Base-by-base conservation (phyloP, 2,329 filamentous ascomycete species). In the Leptographium radiaticola region DNA sequence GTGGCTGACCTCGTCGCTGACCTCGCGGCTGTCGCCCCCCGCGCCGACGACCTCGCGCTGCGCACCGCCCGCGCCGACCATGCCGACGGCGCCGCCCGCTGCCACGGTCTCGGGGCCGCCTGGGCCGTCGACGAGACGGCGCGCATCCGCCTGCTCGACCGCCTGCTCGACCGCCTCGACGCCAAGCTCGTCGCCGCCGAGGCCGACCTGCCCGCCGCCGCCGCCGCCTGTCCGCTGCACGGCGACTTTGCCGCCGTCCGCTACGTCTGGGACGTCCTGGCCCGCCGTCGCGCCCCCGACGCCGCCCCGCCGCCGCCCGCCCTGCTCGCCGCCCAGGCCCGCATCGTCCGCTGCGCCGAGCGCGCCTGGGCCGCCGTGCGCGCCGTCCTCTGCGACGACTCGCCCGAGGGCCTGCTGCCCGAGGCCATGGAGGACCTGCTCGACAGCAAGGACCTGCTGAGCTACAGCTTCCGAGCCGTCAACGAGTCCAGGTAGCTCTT, bases 401-500 rank as follows among this genome's bases (percentile, higher is more conserved):
- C 93, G 1, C 93, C 94, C 0, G 93, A 98, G 68, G 91, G 91
- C 0, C 84, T 93, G 65, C 72, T 88, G 4, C 85, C 84, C 0
- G 82, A 90, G 51, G 87, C 91, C 31, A 67, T 88, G n/a, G 80
- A 86, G 52, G 83, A 86, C 38, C 71, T 80, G 16, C 75, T 89
- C 2, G 84, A 86, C 51, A 89, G 89, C 0, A 97, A 96, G 64
- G 89, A 94, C 61, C 77, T 95, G 18, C 70, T 98, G 48, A 97
- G 91, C 59, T 98, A 93, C 66, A 95, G 89, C 58, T 98, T 95
- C 77, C 81, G 93, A 61, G 88, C 89, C 7, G 75, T 96, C n/a
- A 91, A 95, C 58, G 93, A 98, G 69, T 88, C 90, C 30, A 95
- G 88, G 86, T 89, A 71, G 57, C 69, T 25, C 12, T 2, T 36